Conservation (phyloP, 148 eudicot genomes). For the Mesembryanthemum crystallinum region DNA sequence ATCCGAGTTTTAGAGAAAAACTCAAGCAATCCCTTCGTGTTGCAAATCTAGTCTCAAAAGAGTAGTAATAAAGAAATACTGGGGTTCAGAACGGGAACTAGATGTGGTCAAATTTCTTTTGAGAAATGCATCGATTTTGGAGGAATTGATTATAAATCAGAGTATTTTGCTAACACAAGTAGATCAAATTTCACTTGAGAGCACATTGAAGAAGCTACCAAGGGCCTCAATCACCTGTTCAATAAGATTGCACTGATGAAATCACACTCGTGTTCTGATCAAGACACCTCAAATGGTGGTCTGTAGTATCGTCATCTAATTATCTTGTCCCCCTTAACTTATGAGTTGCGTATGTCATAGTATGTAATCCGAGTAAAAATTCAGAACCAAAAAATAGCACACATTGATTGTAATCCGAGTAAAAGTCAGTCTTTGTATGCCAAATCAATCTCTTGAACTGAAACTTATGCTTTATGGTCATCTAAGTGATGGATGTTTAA, state of each 20-base stretch:
- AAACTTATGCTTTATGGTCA: too few relatives aligned
- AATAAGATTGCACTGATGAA: background rate
- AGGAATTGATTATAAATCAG: background rate
- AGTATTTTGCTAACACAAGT: background rate
- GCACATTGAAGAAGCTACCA: background rate
- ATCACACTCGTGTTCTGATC: too few relatives aligned
- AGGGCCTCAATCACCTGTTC: background rate
- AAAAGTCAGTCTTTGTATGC: too few relatives aligned
- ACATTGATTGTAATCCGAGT: too few relatives aligned
- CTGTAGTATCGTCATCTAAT: too few relatives aligned
- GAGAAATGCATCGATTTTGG: slow-evolving; percentile 19
- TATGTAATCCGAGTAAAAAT: too few relatives aligned
- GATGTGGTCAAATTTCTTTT: slow-evolving; percentile 15
- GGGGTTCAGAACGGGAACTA: background rate
- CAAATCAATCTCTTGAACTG: too few relatives aligned
- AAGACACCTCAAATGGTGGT: background rate
- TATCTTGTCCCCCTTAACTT: too few relatives aligned
- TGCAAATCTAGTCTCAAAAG: slow-evolving; percentile 11
- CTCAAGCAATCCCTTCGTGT: slow-evolving; percentile 21
- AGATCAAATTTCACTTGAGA: background rate
- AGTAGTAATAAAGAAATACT: background rate
- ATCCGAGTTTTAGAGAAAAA: background rate
- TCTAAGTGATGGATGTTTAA: too few relatives aligned
- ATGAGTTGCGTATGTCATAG: too few relatives aligned
- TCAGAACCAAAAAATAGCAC: too few relatives aligned